These are phyloP conservation scores for Lipomyces yamanashiensis DNA, from an alignment of 805 yeast genomes.

Conservation along the genomic window DNA sequence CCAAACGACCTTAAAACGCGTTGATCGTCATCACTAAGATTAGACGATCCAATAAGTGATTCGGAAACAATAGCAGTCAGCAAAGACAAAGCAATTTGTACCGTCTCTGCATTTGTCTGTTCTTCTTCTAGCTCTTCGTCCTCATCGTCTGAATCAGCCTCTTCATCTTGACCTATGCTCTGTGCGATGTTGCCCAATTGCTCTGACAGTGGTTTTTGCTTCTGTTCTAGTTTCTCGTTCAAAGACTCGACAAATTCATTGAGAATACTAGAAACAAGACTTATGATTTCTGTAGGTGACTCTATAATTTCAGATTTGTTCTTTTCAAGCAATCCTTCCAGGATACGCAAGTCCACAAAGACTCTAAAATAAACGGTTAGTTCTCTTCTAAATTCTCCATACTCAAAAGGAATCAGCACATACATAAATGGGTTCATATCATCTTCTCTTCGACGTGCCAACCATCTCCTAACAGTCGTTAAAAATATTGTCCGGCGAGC, in stretches of 20 bases:
- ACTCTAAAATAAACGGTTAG: conserved; percentile 47
- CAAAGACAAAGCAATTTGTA: conserved; percentile 43
- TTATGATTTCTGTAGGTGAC: conserved; percentile 62
- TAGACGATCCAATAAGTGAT: conserved; percentile 18
- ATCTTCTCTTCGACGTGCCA: conserved; percentile 40
- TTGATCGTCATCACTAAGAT: conserved; percentile 20
- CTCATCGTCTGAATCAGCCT: conserved; percentile 41
- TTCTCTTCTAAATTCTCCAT: no score
- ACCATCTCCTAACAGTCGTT: conserved; percentile 64
- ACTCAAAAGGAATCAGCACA: not conserved
- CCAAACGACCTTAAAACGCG: conserved; percentile 27
- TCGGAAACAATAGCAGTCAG: conserved; percentile 44
- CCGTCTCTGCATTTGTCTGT: conserved; percentile 42
- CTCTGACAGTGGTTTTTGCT: conserved; percentile 42
- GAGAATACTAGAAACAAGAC: conserved; percentile 53
- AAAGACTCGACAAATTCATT: conserved; percentile 39
- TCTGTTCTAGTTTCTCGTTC: conserved; percentile 47
- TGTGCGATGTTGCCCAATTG: conserved; percentile 20
- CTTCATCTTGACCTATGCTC: conserved; percentile 22
- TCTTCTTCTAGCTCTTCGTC: conserved; percentile 41
- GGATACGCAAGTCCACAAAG: conserved; percentile 63
- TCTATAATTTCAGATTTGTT: conserved; percentile 62
- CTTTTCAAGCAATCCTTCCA: conserved; percentile 63
- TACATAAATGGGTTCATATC: conserved; percentile 33
- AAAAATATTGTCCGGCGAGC: conserved; percentile 53